Evolutionary conservation across 2,329 filamentous ascomycete species (phyloP).

Genomic region (Xylariomycetidae sp.): DNA sequence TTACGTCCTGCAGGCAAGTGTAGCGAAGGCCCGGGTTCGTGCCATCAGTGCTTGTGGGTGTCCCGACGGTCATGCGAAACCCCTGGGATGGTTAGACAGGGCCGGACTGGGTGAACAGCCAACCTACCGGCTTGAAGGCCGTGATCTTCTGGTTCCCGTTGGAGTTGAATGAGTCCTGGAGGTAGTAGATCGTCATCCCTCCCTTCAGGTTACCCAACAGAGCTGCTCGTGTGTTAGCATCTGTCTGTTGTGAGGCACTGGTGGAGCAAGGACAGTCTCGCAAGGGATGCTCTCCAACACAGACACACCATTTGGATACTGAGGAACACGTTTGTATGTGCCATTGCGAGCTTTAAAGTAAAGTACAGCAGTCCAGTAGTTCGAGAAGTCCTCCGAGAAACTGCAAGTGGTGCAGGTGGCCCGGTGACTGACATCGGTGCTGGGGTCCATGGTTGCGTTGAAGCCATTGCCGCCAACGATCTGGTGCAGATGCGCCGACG

Average conservation of each 20-base stretch:
- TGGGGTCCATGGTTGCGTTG: constrained; percentile 22
- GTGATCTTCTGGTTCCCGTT: constrained; percentile 34
- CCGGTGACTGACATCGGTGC: constrained; percentile 18
- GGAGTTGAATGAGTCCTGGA: constrained; percentile 32
- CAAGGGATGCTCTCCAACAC: too few relatives aligned
- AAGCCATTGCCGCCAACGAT: constrained; percentile 22
- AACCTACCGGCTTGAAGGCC: constrained; percentile 29
- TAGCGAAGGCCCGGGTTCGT: constrained; percentile 25
- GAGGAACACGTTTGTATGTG: constrained; percentile 23
- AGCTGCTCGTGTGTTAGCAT: too few relatives aligned
- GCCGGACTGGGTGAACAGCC: constrained; percentile 5
- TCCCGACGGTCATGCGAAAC: constrained; percentile 36
- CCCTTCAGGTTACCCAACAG: constrained; percentile 28
- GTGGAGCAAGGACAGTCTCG: too few relatives aligned
- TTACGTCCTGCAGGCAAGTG: constrained; percentile 27
- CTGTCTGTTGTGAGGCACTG: too few relatives aligned
- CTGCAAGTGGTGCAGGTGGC: constrained; percentile 29
- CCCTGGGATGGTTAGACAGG: constrained; percentile 20
- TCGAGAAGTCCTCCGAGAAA: constrained; percentile 26
- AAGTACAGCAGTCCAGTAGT: constrained; percentile 23
- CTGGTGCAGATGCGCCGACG: constrained; percentile 22
- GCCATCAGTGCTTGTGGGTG: constrained; percentile 19
- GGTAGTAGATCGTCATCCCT: constrained; percentile 37
- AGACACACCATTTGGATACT: constrained; percentile 25
- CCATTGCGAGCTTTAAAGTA: constrained; percentile 25